Conservation (phyloP, 768 basidiomycete genomes). For the Leccinum longicurvipes region DNA sequence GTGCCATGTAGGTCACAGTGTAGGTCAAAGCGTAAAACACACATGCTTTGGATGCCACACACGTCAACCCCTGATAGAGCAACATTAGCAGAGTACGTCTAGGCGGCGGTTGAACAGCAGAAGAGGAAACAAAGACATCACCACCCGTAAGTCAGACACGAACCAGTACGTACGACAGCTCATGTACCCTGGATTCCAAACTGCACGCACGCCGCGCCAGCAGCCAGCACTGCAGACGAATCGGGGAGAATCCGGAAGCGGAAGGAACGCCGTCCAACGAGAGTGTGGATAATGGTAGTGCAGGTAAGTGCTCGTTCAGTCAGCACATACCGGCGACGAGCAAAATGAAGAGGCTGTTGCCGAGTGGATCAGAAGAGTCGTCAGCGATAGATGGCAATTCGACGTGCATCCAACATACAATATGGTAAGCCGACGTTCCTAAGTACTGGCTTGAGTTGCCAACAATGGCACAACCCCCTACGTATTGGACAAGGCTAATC, state of each 20-base stretch:
- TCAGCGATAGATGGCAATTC: neutral
- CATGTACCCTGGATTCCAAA: slow-evolving; percentile 88
- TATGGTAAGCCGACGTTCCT: slow-evolving; percentile 82
- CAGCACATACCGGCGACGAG: slow-evolving; percentile 24
- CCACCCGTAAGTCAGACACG: neutral
- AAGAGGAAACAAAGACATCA: neutral
- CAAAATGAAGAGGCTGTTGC: slow-evolving; percentile 23
- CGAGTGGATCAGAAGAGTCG: neutral
- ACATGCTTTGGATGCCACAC: neutral
- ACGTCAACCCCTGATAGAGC: too few relatives aligned
- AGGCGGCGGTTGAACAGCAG: neutral
- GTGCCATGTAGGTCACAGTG: neutral
- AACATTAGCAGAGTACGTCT: neutral
- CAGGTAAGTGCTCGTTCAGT: neutral
- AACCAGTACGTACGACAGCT: slow-evolving; percentile 63
- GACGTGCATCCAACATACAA: slow-evolving; percentile 28
- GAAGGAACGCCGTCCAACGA: slow-evolving; percentile 50
- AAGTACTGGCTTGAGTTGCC: slow-evolving; percentile 72
- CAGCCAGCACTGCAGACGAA: slow-evolving; percentile 63
- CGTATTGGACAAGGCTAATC: neutral
- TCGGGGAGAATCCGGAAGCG: slow-evolving; percentile 79
- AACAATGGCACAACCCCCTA: slow-evolving; percentile 66
- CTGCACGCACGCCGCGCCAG: slow-evolving; percentile 85
- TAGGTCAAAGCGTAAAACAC: neutral
- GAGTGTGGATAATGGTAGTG: neutral